Evolutionary conservation across 2,329 filamentous ascomycete genomes (phyloP).

Genomic region (Chaetoscypha palmicola): DNA sequence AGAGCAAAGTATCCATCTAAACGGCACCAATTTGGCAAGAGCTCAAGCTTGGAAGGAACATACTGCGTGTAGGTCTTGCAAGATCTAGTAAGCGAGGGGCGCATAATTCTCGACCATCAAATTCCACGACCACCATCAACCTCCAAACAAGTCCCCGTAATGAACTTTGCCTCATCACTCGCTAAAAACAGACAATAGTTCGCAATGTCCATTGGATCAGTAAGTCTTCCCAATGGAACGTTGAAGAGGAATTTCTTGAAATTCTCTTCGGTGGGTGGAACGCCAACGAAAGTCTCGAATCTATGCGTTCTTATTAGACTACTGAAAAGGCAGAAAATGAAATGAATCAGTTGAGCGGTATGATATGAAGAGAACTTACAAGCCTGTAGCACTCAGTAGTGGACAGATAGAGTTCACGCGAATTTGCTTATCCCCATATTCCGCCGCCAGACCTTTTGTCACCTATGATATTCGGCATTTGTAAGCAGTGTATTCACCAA

Average conservation of each 20-base stretch:
- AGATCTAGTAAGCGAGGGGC: too few relatives aligned
- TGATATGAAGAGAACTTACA: slow-evolving; percentile 30
- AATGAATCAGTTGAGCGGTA: background rate
- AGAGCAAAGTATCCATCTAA: too few relatives aligned
- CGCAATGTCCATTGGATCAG: slow-evolving; percentile 58
- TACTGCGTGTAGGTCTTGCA: too few relatives aligned
- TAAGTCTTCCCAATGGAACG: slow-evolving; percentile 48
- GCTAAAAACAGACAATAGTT: slow-evolving; percentile 65
- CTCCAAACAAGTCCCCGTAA: slow-evolving; percentile 65
- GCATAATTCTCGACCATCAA: too few relatives aligned
- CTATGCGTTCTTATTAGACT: too few relatives aligned
- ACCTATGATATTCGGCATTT: slow-evolving; percentile 36
- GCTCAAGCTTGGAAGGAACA: too few relatives aligned
- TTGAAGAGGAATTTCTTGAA: slow-evolving; percentile 47
- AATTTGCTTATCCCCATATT: slow-evolving; percentile 66
- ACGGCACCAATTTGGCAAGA: too few relatives aligned
- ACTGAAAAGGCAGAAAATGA: too few relatives aligned
- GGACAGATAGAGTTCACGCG: slow-evolving; percentile 67
- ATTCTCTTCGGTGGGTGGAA: slow-evolving; percentile 56
- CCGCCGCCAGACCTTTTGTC: slow-evolving; percentile 61
- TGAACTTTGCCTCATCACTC: slow-evolving; percentile 63
- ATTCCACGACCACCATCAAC: slow-evolving; percentile 48
- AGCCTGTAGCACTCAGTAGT: slow-evolving; percentile 57
- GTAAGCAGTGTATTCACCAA: too few relatives aligned
- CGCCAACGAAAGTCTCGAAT: slow-evolving; percentile 45